Evolutionary conservation across 495 filamentous ascomycete genomes (phyloP).

Genomic region (Aspergillus incahuasiensis): DNA sequence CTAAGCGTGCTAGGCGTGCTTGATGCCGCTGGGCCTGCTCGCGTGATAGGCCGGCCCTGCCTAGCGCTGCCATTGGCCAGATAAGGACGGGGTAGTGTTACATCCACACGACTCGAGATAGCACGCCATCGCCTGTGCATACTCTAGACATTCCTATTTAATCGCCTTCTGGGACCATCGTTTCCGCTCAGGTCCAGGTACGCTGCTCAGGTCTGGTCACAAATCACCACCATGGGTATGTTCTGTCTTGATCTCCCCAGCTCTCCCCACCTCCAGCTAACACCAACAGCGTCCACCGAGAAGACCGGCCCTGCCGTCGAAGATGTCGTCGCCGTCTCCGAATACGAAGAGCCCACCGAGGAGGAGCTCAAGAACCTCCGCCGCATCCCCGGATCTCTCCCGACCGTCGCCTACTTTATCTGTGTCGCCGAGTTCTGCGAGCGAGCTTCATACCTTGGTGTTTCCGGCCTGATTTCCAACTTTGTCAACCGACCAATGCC

Average conservation of each 20-base stretch:
- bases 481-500: constrained; percentile 53
- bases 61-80: neutral
- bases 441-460: constrained; percentile 55
- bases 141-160: no score
- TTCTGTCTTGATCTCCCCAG: neutral
- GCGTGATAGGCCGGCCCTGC: neutral
- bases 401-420: constrained; percentile 44
- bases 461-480: constrained; percentile 54
- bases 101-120: neutral
- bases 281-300: neutral
- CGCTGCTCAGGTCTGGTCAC: neutral
- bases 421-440: constrained; percentile 59
- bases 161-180: no score
- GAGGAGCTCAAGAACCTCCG: constrained; percentile 53
- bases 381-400: constrained; percentile 50
- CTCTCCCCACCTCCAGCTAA: neutral
- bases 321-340: neutral
- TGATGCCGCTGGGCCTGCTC: neutral
- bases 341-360: constrained; percentile 40
- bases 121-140: neutral
- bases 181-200: neutral
- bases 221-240: neutral
- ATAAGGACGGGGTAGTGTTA: neutral
- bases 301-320: neutral
- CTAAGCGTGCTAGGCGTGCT: neutral